These are phyloP conservation scores for Stentor coeruleus DNA, from an alignment of 73 alveolate species.

Conservation along the genomic window DNA sequence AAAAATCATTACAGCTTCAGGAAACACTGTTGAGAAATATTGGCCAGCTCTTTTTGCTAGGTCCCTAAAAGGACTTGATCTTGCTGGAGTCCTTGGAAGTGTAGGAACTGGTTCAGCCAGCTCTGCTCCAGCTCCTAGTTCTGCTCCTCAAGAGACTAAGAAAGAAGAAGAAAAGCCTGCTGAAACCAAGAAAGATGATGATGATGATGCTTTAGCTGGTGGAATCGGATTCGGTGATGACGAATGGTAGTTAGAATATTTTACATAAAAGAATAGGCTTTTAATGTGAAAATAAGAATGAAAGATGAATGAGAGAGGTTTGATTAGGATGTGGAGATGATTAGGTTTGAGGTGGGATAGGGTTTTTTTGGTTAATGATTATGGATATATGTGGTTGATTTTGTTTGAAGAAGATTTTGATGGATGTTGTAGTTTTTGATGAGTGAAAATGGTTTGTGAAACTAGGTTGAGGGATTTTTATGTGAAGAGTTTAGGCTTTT, in stretches of 20 bases:
- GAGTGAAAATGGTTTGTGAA: too few relatives aligned
- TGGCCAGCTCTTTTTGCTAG: conserved; percentile 88
- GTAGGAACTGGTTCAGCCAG: conserved; percentile 71
- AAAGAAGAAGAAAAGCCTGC: conserved; percentile 8
- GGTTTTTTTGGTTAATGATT: too few relatives aligned
- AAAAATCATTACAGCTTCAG: conserved; percentile 75
- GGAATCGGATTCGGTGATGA: conserved; percentile 29
- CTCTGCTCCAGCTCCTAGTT: conserved; percentile 36
- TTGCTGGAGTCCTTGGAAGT: conserved; percentile 57
- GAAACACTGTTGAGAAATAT: conserved; percentile 82
- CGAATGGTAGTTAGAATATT: conserved; percentile 29
- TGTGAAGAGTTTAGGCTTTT: too few relatives aligned
- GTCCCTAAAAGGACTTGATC: conserved; percentile 69
- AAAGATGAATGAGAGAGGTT: too few relatives aligned
- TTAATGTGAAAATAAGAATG: too few relatives aligned
- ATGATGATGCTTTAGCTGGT: conserved; percentile 23
- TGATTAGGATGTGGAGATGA: too few relatives aligned
- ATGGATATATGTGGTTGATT: too few relatives aligned
- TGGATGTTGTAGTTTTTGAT: too few relatives aligned
- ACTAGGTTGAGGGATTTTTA: too few relatives aligned
- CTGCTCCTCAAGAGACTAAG: conserved; percentile 31
- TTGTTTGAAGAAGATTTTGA: too few relatives aligned
- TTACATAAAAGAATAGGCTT: too few relatives aligned
- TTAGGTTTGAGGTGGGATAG: too few relatives aligned
- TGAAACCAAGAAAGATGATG: conserved; percentile 11